These are phyloP conservation scores for Meredithiella fracta DNA, from an alignment of 2,329 filamentous ascomycete species.

Conservation along the genomic window DNA sequence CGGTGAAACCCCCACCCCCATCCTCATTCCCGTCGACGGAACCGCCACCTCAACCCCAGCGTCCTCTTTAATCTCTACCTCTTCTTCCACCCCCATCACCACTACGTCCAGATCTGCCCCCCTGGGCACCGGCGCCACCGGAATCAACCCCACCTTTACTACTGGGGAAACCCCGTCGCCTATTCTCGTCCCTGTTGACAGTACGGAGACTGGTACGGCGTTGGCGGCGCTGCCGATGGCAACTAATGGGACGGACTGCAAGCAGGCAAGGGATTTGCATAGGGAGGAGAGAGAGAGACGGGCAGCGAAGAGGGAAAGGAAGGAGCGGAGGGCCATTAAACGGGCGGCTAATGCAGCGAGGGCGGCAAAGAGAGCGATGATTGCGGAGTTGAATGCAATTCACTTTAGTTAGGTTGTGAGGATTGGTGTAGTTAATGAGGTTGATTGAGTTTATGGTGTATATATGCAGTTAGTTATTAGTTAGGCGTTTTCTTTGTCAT, in stretches of 20 bases:
- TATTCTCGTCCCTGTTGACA: slow-evolving; percentile 9
- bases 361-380: slow-evolving; percentile 2
- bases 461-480: neutral
- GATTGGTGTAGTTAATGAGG: neutral
- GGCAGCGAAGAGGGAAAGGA: slow-evolving; percentile 3
- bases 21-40: slow-evolving; percentile 1
- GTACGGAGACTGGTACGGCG: neutral
- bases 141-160: slow-evolving; percentile 8
- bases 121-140: neutral
- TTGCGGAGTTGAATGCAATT: neutral
- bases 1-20: slow-evolving; percentile 6
- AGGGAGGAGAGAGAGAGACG: neutral
- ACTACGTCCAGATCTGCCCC: neutral
- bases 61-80: neutral
- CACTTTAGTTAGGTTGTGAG: neutral
- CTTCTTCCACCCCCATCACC: neutral
- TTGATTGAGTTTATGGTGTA: neutral
- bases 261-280: neutral
- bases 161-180: slow-evolving; percentile 9
- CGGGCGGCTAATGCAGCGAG: neutral
- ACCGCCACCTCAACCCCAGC: too few relatives aligned
- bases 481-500: neutral
- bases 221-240: neutral
- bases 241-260: slow-evolving; percentile 1
- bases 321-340: slow-evolving; percentile 2